phyloP scores from a whole-genome alignment of 805 yeast genomes.

The Ascoidea rubescens region DNA sequence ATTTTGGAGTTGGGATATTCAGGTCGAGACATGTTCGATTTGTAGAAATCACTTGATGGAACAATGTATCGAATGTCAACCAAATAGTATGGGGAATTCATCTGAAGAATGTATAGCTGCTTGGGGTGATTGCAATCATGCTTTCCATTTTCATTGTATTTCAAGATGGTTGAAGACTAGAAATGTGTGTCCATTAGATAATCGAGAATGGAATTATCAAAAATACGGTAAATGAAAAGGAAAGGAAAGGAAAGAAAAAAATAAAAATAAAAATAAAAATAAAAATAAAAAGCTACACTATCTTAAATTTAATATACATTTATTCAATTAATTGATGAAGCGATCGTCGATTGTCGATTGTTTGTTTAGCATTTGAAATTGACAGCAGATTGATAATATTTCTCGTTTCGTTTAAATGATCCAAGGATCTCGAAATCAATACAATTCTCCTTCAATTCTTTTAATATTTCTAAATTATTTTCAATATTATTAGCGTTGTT shows the following conservation, averaged over 20 bases:
- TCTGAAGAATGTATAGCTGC: conserved; percentile 83
- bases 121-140: conserved; percentile 95
- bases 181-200: conserved; percentile 93
- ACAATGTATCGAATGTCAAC: conserved; percentile 94
- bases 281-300: no score
- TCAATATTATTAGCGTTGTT: conserved; percentile 19
- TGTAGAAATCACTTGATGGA: conserved; percentile 98
- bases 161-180: conserved; percentile 90
- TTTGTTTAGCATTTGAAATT: background rate
- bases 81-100: conserved; percentile 49
- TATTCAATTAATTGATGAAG: no score
- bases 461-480: conserved; percentile 17
- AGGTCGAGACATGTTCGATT: conserved; percentile 92
- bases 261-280: no score
- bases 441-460: conserved; percentile 17
- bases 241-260: no score
- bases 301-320: no score
- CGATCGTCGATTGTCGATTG: no score
- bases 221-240: conserved; percentile 50
- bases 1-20: conserved; percentile 99
- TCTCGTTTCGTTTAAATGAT: conserved; percentile 31
- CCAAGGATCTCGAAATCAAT: conserved; percentile 47
- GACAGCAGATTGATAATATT: conserved; percentile 17
- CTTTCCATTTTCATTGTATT: conserved; percentile 97
- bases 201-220: conserved; percentile 72